Conservation (phyloP, 2,329 filamentous ascomycete species). For the Colletotrichum higginsianum region DNA sequence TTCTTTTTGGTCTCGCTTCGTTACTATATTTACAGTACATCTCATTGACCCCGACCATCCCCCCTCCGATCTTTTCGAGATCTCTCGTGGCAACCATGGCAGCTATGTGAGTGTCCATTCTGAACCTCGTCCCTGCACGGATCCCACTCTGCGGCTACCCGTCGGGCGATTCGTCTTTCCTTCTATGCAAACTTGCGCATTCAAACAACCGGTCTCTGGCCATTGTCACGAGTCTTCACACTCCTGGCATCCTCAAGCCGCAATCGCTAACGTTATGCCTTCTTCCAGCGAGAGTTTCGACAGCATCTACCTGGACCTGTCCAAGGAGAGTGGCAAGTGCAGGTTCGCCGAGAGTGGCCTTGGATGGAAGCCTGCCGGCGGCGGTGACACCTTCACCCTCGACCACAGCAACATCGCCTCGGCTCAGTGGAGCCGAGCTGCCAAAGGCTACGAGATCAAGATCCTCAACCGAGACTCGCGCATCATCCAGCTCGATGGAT, state of each 20-base stretch:
- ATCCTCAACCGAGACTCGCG: constrained; percentile 87
- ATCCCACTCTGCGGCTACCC: constrained; percentile 8
- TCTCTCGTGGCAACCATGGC: constrained; percentile 36
- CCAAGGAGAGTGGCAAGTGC: constrained; percentile 92
- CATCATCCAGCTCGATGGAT: constrained; percentile 94
- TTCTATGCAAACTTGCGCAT: constrained; percentile 46
- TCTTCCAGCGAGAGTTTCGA: constrained; percentile 87
- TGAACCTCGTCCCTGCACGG: constrained; percentile 5
- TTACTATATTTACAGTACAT: not conserved
- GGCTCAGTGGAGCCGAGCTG: constrained; percentile 95
- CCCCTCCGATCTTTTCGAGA: constrained; percentile 2
- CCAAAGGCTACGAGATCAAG: constrained; percentile 94
- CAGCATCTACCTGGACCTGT: constrained; percentile 96
- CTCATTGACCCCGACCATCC: not conserved
- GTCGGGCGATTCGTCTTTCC: not conserved
- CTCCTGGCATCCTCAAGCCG: not conserved
- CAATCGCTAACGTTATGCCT: constrained; percentile 28
- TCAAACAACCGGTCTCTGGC: constrained; percentile 45
- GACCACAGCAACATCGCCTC: constrained; percentile 87
- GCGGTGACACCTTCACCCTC: constrained; percentile 93
- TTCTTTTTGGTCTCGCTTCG: not conserved
- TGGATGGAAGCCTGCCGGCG: constrained; percentile 92
- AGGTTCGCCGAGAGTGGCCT: constrained; percentile 94
- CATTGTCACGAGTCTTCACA: not conserved
- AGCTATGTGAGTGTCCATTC: constrained; percentile 37